Conservation (phyloP, 2,329 filamentous ascomycete species). For the Fusarium clavum region DNA sequence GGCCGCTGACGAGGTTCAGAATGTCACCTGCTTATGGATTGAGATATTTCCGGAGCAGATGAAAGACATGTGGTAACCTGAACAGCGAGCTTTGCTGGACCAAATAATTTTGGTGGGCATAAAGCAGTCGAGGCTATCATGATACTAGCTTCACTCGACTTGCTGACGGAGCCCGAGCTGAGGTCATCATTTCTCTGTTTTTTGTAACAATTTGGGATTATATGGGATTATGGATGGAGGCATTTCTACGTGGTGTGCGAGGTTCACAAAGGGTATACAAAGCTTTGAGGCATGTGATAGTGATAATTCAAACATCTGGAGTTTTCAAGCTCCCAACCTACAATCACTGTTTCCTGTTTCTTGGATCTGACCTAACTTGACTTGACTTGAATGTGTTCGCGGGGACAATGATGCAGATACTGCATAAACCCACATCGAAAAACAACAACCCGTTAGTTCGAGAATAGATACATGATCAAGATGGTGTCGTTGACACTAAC, state of each 20-base stretch:
- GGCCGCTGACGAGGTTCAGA: conserved; percentile 33
- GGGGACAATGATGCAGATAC: conserved; percentile 28
- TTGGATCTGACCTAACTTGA: background rate
- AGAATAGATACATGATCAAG: conserved; percentile 18
- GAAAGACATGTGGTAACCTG: conserved; percentile 25
- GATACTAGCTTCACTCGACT: conserved; percentile 28
- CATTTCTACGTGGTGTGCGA: conserved; percentile 27
- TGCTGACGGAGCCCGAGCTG: conserved; percentile 33
- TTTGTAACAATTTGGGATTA: conserved; percentile 43
- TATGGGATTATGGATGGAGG: conserved; percentile 26
- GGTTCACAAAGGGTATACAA: conserved; percentile 27
- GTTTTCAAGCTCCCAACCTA: conserved; percentile 21
- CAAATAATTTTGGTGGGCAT: conserved; percentile 35
- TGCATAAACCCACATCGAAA: conserved; percentile 21
- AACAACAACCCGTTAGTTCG: conserved; percentile 27
- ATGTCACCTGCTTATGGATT: conserved; percentile 41
- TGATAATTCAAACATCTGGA: conserved; percentile 31
- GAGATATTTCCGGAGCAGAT: conserved; percentile 40
- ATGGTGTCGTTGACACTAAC: conserved; percentile 36
- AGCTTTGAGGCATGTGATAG: conserved; percentile 21
- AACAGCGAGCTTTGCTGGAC: conserved; percentile 37
- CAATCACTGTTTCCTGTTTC: conserved; percentile 8
- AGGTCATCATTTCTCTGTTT: conserved; percentile 27
- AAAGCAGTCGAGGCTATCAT: conserved; percentile 35
- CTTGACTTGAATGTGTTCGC: conserved; percentile 5